Percentiles rank a stretch among this genome's conserved stretches.
Evolutionary conservation across 2,329 filamentous ascomycete species (phyloP).

Genomic region (Hymenoscyphus occultus): DNA sequence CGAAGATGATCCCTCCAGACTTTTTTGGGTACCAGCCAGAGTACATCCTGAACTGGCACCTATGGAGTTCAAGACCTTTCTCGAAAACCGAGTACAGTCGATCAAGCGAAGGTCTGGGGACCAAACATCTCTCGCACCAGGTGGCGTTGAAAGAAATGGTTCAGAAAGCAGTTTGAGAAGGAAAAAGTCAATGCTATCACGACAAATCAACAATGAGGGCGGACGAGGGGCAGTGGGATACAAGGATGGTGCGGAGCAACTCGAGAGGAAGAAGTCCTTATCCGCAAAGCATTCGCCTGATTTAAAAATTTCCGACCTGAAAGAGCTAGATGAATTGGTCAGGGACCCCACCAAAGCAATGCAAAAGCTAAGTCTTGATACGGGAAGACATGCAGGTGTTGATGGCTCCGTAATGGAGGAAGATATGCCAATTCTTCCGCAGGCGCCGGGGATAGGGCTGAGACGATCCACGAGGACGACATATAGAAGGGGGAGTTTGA

Average conservation of each 20-base stretch:
- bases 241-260: conserved; percentile 76
- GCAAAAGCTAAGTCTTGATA: conserved; percentile 56
- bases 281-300: conserved; percentile 50
- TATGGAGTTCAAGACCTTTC: conserved; percentile 92
- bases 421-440: conserved; percentile 83
- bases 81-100: conserved; percentile 88
- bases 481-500: conserved; percentile 82
- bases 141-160: conserved; percentile 49
- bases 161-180: conserved; percentile 64
- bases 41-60: conserved; percentile 93
- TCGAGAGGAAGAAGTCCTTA: conserved; percentile 70
- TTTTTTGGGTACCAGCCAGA: conserved; percentile 94
- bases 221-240: conserved; percentile 61
- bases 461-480: conserved; percentile 89
- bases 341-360: conserved; percentile 73
- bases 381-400: conserved; percentile 32
- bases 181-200: conserved; percentile 94
- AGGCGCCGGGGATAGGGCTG: conserved; percentile 72
- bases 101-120: conserved; percentile 82
- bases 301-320: conserved; percentile 58
- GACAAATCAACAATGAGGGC: conserved; percentile 76
- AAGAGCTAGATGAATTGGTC: conserved; percentile 75
- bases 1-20: conserved; percentile 80
- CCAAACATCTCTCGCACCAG: conserved; percentile 60
- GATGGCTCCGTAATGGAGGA: conserved; percentile 53